A percentile compares a stretch with the other conserved stretches of the same genome.
Conservation (phyloP, 805 yeast genomes). For the Candida broadrunensis region DNA sequence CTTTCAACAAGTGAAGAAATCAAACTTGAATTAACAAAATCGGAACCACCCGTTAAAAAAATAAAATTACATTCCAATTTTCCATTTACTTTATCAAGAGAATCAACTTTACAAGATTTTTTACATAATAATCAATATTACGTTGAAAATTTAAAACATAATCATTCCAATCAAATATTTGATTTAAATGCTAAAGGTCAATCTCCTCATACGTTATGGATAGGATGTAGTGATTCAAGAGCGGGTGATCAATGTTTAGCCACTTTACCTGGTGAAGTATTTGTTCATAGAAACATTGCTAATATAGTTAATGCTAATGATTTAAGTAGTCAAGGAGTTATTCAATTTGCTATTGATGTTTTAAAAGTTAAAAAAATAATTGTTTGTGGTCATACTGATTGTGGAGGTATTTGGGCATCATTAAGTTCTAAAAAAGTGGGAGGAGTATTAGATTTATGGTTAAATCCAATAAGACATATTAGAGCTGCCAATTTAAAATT, state of each 20-base stretch:
- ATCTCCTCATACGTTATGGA: constrained; percentile 90
- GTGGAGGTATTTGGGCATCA: constrained; percentile 90
- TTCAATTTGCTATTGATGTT: constrained; percentile 85
- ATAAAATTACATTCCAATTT: constrained; percentile 17
- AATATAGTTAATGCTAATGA: constrained; percentile 73
- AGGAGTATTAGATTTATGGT: constrained; percentile 70
- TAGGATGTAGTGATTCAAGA: constrained; percentile 92
- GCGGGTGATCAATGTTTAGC: constrained; percentile 75
- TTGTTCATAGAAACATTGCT: constrained; percentile 86
- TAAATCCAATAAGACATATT: constrained; percentile 64
- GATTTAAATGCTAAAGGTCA: constrained; percentile 76
- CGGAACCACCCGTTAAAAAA: constrained; percentile 2
- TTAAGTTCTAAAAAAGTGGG: constrained; percentile 63
- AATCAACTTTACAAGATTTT: constrained; percentile 48
- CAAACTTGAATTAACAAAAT: background rate
- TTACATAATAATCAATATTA: constrained; percentile 45
- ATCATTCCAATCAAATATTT: constrained; percentile 54
- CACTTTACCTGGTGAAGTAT: constrained; percentile 87
- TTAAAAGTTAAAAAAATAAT: constrained; percentile 77
- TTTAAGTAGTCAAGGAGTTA: constrained; percentile 67
- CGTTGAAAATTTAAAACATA: constrained; percentile 44
- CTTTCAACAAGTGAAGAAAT: constrained; percentile 4
- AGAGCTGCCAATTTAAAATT: constrained; percentile 55
- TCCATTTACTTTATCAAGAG: constrained; percentile 47
- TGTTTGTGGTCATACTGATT: constrained; percentile 92